A percentile compares a stretch with the other conserved stretches of the same genome.
These are phyloP conservation scores for Xylariaceae sp. DNA, from an alignment of 2,329 filamentous ascomycete genomes.

Conservation along the genomic window DNA sequence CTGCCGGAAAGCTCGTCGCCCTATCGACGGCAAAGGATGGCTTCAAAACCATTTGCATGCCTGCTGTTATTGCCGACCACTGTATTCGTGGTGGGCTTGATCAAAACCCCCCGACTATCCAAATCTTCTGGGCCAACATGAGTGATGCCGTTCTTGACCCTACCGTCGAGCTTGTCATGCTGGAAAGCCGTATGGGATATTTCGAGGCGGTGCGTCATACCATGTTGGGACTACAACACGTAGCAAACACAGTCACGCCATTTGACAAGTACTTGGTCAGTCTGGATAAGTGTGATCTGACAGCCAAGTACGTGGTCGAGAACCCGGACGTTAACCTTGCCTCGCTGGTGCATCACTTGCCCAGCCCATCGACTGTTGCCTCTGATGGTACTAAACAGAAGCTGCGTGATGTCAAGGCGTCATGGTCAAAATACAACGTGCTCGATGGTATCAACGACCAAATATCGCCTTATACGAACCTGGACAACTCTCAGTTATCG, in stretches of 20 bases:
- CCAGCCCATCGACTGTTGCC: slow-evolving; percentile 16
- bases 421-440: slow-evolving; percentile 22
- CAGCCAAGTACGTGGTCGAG: slow-evolving; percentile 32
- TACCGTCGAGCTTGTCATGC: slow-evolving; percentile 65
- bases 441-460: slow-evolving; percentile 24
- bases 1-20: slow-evolving; percentile 48
- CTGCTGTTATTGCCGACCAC: slow-evolving; percentile 69
- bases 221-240: slow-evolving; percentile 65
- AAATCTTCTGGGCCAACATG: slow-evolving; percentile 63
- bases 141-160: slow-evolving; percentile 64
- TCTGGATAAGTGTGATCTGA: slow-evolving; percentile 33
- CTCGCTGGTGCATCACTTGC: slow-evolving; percentile 30
- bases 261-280: slow-evolving; percentile 58
- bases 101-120: slow-evolving; percentile 63
- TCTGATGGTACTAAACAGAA: slow-evolving; percentile 9
- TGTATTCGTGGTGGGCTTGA: slow-evolving; percentile 56
- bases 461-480: slow-evolving; percentile 31
- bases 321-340: slow-evolving; percentile 33
- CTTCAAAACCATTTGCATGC: slow-evolving; percentile 60
- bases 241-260: slow-evolving; percentile 44
- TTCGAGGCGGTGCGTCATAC: slow-evolving; percentile 73
- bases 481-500: slow-evolving; percentile 66
- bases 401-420: slow-evolving; percentile 20
- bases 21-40: slow-evolving; percentile 50
- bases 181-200: slow-evolving; percentile 68